Evolutionary conservation across 208 protist genomes (phyloP).

Genomic region (Phytomonas francai): DNA sequence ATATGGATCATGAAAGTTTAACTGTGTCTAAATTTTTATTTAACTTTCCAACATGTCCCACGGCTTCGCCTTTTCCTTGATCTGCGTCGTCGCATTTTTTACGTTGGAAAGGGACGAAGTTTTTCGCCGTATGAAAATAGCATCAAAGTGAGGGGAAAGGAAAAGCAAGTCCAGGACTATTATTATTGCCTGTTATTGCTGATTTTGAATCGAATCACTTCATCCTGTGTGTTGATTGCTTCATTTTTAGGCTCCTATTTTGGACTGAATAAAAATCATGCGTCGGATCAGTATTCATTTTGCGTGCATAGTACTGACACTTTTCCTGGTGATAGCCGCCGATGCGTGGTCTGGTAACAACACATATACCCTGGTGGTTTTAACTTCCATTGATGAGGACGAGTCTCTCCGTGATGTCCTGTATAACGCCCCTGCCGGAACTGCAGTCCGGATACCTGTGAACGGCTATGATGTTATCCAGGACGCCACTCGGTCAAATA

Average conservation of each 20-base stretch:
- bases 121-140: neutral
- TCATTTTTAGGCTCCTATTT: neutral
- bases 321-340: neutral
- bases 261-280: neutral
- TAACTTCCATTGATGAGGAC: conserved; percentile 26
- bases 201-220: neutral
- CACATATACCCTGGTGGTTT: conserved; percentile 34
- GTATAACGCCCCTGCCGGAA: conserved; percentile 33
- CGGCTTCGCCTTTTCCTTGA: neutral
- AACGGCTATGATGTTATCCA: conserved; percentile 20
- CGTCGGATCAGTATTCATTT: neutral
- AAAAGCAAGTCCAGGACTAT: neutral
- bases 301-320: neutral
- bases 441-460: conserved; percentile 16
- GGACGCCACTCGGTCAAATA: neutral
- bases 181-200: neutral
- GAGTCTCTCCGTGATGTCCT: conserved; percentile 24
- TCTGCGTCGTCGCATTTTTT: neutral
- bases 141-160: neutral
- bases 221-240: neutral
- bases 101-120: neutral
- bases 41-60: neutral
- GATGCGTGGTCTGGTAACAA: conserved; percentile 27
- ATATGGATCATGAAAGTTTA: neutral
- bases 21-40: neutral